A percentile compares a stretch with the other conserved stretches of the same genome.
Conservation (phyloP, 257 asterid genomes). For the Nicotiana otophora region DNA sequence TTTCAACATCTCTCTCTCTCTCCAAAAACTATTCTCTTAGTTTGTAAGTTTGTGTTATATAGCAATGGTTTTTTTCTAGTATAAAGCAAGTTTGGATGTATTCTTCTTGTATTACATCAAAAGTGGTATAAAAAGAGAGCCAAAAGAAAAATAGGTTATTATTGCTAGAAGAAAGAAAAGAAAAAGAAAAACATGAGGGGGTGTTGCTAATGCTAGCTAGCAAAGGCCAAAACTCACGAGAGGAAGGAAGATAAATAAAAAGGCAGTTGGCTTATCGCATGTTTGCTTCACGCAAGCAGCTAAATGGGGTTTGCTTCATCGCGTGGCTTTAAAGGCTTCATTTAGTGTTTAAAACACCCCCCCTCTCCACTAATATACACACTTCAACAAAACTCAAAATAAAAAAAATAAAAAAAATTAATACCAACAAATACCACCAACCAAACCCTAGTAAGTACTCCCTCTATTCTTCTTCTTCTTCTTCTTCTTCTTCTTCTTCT, state of each 20-base stretch:
- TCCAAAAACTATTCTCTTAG: background rate
- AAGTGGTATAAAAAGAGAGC: background rate
- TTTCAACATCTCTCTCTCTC: slow-evolving; percentile 14
- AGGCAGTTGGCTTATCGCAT: slow-evolving; percentile 83
- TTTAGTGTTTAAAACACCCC: slow-evolving; percentile 39
- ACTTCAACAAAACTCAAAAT: background rate
- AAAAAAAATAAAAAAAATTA: background rate
- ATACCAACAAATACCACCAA: slow-evolving; percentile 24
- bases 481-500: background rate
- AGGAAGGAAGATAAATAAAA: slow-evolving; percentile 47
- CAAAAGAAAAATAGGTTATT: background rate
- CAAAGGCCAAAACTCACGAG: slow-evolving; percentile 57
- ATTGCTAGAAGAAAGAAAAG: slow-evolving; percentile 2
- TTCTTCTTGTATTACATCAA: slow-evolving; percentile 8
- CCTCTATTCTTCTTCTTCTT: background rate
- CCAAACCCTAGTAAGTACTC: slow-evolving; percentile 50
- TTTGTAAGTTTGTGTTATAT: background rate
- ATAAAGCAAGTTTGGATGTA: slow-evolving; percentile 7
- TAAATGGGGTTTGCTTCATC: slow-evolving; percentile 80
- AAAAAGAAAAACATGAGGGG: slow-evolving; percentile 38
- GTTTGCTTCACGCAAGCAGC: slow-evolving; percentile 99
- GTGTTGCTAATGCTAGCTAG: slow-evolving; percentile 17
- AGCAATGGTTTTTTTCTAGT: background rate
- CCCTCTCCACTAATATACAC: slow-evolving; percentile 15
- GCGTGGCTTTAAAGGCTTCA: slow-evolving; percentile 97